Evolutionary conservation across 345 rosid species (phyloP), one percentile per base, ranked within the genome.

Genomic region (Populus tremula): DNA sequence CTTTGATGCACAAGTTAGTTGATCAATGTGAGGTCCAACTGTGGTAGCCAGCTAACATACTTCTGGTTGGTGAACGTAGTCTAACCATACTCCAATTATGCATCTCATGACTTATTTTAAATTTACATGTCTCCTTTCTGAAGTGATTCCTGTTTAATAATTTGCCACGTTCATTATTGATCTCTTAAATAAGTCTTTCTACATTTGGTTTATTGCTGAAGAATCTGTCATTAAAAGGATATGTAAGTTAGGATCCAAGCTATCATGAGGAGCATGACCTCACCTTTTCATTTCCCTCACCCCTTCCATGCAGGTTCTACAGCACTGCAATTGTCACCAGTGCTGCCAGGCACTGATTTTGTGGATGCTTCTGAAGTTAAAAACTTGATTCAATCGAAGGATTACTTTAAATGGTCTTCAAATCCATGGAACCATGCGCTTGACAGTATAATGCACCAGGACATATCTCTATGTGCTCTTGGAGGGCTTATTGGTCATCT

Each of bases 401-500:
- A 90, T 61, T 93, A 88, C 86, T 93, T 95, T 73, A 85, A 78
- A 81, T 84, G 89, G 69, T 93, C 91, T 56, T 85, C 91, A 82
- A 82, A 70, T 76, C 80, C 88, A 35, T 86, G 86, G 90, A 84
- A 79, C 69, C 31, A 61, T 73, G 89, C 88, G 59, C 79, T 91
- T 80, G 91, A 83, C 80, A 85, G 86, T 66, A 73, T 86, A 76
- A 69, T 61, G 81, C 88, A 85, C 78, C 83, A 76, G 64, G 92
- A 87, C 83, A 43, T 84, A 80, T 80, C 91, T 23, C 79, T 89
- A 81, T 70, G 75, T 86, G 98, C 98, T 49, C 90, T 95, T 75
- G 97, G 98, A 76, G 96, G 92, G 71, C 92, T 95, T 66, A 77
- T 91, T 72, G 76, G 75, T 86, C 97, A 93, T 85, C 85, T 95